Conservation (phyloP, 306 rosid genomes). For the Mimosa pudica region DNA sequence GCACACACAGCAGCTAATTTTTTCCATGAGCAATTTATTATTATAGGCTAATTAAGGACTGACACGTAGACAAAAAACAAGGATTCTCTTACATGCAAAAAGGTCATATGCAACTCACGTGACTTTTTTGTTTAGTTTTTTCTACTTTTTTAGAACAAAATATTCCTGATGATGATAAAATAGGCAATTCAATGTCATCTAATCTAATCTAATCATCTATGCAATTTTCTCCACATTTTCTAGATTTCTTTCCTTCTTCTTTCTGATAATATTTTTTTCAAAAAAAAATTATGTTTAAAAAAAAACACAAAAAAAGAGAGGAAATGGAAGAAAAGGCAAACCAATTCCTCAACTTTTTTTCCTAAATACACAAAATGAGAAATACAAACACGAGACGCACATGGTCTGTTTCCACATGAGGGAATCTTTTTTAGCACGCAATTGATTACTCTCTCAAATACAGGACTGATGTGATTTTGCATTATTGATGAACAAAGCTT, state of each 20-base stretch:
- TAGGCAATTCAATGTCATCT: neutral
- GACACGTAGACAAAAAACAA: neutral
- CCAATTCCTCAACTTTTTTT: too few species aligned
- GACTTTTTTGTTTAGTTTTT: neutral
- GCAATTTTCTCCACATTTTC: neutral
- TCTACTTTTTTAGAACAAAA: too few species aligned
- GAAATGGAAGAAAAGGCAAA: neutral
- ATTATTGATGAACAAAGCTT: constrained; percentile 23
- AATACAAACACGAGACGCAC: neutral
- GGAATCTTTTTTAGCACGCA: neutral
- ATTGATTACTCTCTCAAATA: neutral
- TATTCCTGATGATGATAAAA: neutral
- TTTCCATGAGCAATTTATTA: too few species aligned
- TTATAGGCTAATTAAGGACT: neutral
- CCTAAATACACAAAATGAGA: too few species aligned
- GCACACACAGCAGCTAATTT: neutral
- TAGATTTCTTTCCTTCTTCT: neutral
- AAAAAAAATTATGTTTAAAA: too few species aligned
- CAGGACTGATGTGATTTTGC: constrained; percentile 23
- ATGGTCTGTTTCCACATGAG: neutral
- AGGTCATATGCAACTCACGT: neutral
- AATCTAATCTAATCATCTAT: neutral
- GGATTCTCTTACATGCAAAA: neutral
- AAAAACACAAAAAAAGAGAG: neutral
- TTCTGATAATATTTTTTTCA: neutral